A percentile compares a stretch with the other conserved stretches of the same genome.
These are phyloP conservation scores for Tetrastigma voinierianum DNA, from an alignment of 164 flowering plant species.

Conservation along the genomic window DNA sequence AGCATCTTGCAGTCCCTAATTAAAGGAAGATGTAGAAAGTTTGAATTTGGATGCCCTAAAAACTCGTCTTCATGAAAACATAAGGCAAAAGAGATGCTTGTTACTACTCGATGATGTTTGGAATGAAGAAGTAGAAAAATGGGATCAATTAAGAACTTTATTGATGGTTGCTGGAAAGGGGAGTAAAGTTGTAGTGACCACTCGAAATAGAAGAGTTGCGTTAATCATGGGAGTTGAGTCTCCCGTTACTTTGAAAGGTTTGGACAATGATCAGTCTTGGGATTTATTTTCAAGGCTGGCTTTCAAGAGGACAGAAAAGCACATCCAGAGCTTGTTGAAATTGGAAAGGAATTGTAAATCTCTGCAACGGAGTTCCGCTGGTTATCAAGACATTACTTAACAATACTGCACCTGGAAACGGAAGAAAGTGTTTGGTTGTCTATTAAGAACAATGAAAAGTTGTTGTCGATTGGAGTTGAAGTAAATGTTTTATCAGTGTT, in stretches of 20 bases:
- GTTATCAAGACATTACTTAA: too few relatives aligned
- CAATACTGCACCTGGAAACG: not conserved
- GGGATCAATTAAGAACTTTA: not conserved
- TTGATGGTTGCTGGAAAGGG: not conserved
- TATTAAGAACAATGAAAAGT: not conserved
- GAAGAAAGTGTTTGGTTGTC: not conserved
- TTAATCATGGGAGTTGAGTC: too few relatives aligned
- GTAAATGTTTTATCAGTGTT: not conserved
- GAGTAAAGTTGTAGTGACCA: too few relatives aligned
- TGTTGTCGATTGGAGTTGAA: accelerated
- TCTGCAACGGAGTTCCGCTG: too few relatives aligned
- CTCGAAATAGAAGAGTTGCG: too few relatives aligned
- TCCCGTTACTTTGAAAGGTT: too few relatives aligned
- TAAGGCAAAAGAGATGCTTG: not conserved
- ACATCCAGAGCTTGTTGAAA: too few relatives aligned
- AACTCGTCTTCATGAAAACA: not conserved
- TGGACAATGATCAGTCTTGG: too few relatives aligned
- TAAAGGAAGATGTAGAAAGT: not conserved
- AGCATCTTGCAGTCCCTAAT: not conserved
- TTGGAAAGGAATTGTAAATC: too few relatives aligned
- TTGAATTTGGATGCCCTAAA: not conserved
- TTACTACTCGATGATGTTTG: not conserved
- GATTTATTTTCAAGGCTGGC: too few relatives aligned
- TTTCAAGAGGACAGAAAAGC: too few relatives aligned
- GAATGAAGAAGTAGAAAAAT: not conserved